Percentiles rank a stretch among this genome's conserved stretches.
Conservation (phyloP, 495 filamentous ascomycete species). For the Penicillium canescens region DNA sequence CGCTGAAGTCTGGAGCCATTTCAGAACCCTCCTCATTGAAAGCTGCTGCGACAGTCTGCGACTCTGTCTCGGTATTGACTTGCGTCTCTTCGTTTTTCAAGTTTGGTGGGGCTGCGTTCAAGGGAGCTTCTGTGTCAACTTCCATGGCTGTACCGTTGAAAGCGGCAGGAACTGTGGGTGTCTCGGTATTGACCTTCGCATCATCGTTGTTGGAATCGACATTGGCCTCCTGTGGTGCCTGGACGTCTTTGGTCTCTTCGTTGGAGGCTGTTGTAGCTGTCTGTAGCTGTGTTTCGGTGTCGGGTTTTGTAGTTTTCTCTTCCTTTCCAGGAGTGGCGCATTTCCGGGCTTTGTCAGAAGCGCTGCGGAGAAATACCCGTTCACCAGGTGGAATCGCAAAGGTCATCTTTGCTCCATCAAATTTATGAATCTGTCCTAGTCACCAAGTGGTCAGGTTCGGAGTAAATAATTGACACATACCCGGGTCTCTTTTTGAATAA, state of each 20-base stretch:
- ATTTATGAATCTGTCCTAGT: constrained; percentile 35
- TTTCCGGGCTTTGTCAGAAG: not conserved
- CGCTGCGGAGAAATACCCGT: constrained; percentile 35
- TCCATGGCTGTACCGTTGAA: not conserved
- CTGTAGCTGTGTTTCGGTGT: not conserved
- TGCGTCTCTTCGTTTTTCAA: not conserved
- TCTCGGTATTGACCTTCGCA: not conserved
- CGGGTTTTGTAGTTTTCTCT: not conserved
- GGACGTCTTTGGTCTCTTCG: not conserved
- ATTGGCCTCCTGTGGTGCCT: not conserved
- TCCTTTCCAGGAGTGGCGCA: not conserved
- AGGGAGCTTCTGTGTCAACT: not conserved
- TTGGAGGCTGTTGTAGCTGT: not conserved
- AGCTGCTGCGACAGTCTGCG: not conserved
- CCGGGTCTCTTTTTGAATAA: constrained; percentile 51
- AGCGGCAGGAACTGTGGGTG: not conserved
- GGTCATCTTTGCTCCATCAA: constrained; percentile 33
- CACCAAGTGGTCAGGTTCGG: constrained; percentile 2
- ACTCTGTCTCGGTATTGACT: not conserved
- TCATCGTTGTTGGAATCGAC: not conserved
- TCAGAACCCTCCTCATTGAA: not conserved
- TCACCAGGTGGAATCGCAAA: constrained; percentile 48
- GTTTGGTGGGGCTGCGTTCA: no score
- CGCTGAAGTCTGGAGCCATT: constrained; percentile 3
- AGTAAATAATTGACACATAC: constrained; percentile 25